A percentile compares a stretch with the other conserved stretches of the same genome.
These are phyloP conservation scores for Leccinum boreale DNA, from an alignment of 768 basidiomycete genomes.

Conservation along the genomic window DNA sequence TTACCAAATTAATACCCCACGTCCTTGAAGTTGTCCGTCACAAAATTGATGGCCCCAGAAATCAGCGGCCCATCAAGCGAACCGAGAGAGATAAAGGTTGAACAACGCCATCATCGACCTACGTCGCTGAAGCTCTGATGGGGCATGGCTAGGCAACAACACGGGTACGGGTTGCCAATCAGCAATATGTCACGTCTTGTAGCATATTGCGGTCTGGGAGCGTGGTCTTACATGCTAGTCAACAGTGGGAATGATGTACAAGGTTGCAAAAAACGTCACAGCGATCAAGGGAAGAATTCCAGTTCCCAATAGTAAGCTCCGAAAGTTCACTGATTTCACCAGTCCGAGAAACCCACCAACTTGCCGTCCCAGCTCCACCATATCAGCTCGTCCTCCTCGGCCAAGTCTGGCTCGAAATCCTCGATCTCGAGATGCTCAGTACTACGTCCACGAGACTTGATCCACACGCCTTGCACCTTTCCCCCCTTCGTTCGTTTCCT, in stretches of 20 bases:
- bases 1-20: too few species aligned
- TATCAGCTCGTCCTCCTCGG: slow-evolving; percentile 46
- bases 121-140: too few species aligned
- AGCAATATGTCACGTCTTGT: too few species aligned
- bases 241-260: not conserved
- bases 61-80: too few species aligned
- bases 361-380: slow-evolving; percentile 55
- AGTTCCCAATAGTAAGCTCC: not conserved
- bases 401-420: slow-evolving; percentile 13
- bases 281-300: not conserved
- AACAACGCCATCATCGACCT: too few species aligned
- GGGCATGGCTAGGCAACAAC: too few species aligned
- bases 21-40: too few species aligned
- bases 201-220: too few species aligned
- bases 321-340: slow-evolving; percentile 27
- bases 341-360: slow-evolving; percentile 45
- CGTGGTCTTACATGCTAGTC: not conserved
- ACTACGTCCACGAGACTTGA: slow-evolving; percentile 24
- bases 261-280: not conserved
- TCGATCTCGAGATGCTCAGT: not conserved
- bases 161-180: too few species aligned
- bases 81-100: too few species aligned
- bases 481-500: slow-evolving; percentile 28
- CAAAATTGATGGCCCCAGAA: too few species aligned
- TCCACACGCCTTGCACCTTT: slow-evolving; percentile 41